Conservation (phyloP, 306 rosid genomes). For the Cajanus cajan region DNA sequence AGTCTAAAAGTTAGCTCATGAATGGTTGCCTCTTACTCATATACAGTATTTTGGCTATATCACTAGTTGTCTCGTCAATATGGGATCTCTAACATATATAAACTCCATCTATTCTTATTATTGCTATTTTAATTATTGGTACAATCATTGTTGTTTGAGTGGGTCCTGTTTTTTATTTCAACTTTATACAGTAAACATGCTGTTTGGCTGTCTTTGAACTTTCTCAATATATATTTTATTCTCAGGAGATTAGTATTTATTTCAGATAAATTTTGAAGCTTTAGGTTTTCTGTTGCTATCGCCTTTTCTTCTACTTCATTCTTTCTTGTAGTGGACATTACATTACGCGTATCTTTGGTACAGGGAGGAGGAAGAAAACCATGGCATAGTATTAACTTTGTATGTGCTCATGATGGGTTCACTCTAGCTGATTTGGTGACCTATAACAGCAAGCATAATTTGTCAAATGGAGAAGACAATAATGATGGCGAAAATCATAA, state of each 20-base stretch:
- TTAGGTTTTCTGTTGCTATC: background rate
- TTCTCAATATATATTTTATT: conserved; percentile 12
- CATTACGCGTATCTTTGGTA: conserved; percentile 30
- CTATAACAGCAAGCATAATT: conserved; percentile 81
- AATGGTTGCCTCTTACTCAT: too few species aligned
- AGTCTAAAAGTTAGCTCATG: too few species aligned
- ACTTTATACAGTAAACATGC: background rate
- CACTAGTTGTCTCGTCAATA: too few species aligned
- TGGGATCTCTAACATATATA: background rate
- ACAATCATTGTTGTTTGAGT: conserved; percentile 2
- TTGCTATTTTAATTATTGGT: background rate
- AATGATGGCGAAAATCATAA: conserved; percentile 96
- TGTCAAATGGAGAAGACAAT: conserved; percentile 89
- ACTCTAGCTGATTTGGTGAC: conserved; percentile 92
- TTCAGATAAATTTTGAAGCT: background rate
- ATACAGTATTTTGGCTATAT: too few species aligned
- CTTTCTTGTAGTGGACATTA: conserved; percentile 28
- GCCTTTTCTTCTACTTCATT: background rate
- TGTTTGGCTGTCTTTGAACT: conserved; percentile 4
- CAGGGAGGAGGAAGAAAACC: conserved; percentile 94
- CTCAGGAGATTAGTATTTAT: background rate
- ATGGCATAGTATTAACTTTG: conserved; percentile 87
- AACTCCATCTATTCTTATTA: background rate
- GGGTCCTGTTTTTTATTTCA: conserved; percentile 8
- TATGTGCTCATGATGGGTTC: conserved; percentile 93